phyloP scores from a whole-genome alignment of 805 yeast genomes.

The Starmera caribaea region DNA sequence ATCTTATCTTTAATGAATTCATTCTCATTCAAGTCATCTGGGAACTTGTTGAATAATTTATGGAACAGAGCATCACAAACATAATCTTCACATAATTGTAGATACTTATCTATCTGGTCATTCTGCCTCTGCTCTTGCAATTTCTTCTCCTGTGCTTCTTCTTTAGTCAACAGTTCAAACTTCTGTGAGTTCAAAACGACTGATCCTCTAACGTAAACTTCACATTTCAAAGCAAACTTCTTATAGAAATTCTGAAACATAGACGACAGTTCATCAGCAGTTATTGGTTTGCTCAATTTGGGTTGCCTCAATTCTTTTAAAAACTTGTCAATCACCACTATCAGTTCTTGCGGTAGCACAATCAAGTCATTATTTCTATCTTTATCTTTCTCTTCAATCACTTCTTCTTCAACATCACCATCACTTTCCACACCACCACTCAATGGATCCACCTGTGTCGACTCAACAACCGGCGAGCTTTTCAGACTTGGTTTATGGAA shows the following conservation, averaged over 20 bases:
- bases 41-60: slow-evolving; percentile 10
- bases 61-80: slow-evolving; percentile 7
- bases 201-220: slow-evolving; percentile 10
- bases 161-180: slow-evolving; percentile 2
- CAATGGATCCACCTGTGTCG: background rate
- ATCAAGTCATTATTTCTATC: no score
- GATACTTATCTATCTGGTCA: slow-evolving; percentile 2
- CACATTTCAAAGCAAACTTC: slow-evolving; percentile 4
- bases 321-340: slow-evolving; percentile 7
- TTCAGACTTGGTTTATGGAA: background rate
- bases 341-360: slow-evolving; percentile 7
- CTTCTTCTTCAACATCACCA: background rate
- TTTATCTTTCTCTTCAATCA: slow-evolving; percentile 1
- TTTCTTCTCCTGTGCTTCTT: slow-evolving; percentile 3
- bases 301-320: slow-evolving; percentile 13
- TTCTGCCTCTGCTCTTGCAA: slow-evolving; percentile 1
- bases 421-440: background rate
- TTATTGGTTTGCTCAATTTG: slow-evolving; percentile 13
- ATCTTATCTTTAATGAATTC: slow-evolving; percentile 10
- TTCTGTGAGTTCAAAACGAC: slow-evolving; percentile 1
- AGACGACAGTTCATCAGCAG: slow-evolving; percentile 7
- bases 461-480: no score
- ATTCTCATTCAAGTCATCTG: slow-evolving; percentile 8
- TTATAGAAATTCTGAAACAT: slow-evolving; percentile 14
- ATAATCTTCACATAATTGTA: slow-evolving; percentile 11